Base-by-base conservation (phyloP, 2,329 filamentous ascomycete species). In the Cercospora nicotianae region DNA sequence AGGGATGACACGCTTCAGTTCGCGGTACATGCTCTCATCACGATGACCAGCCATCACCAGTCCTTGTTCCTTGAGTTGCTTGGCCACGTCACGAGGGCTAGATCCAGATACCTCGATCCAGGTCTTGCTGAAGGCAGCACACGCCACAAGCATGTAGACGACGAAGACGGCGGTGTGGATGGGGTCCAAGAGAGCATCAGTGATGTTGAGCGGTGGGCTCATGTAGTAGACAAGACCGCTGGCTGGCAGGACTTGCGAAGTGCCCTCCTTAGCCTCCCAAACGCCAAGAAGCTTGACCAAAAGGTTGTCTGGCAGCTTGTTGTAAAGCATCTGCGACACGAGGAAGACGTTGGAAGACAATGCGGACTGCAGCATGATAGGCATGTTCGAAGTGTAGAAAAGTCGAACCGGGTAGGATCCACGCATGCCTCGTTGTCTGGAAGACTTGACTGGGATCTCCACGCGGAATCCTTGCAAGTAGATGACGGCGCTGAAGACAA, bases 301-400 rank as follows among this genome's bases (percentile, higher is more conserved):
- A 71, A 99, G 90, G 87, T 99, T 99, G 85, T 99, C 95, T 58
- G 93, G 95, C 87, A 99, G 98, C 82, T 94, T 94, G 71, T 92
- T 96, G 89, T 96, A 98, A 74, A 99, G 89, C 94, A 98, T 98
- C 87, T 99, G 95, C 80, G 91, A 95, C 85, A 99, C 93, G 73
- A 99, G 86, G 90, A 99, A 99, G 83, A 99, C 89, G 87, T 99
- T 99, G 87, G 94, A 97, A 74, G 93, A 97, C 75, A 99, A 89
- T 75, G 95, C 95, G 59, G 94, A 98, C 86, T 99, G 96, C 81
- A 99, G 88, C 95, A 99, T 99, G 84, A 99, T 99, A 80, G 95
- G 95, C 96, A 99, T 99, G 91, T 99, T 99, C 81, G 94, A 97
- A 80, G 95, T 99, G 86, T 99, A 99, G 89, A 99, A 99, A 69